Conservation (phyloP, 495 filamentous ascomycete species). For the Pseudomonodictys pantanalensis region DNA sequence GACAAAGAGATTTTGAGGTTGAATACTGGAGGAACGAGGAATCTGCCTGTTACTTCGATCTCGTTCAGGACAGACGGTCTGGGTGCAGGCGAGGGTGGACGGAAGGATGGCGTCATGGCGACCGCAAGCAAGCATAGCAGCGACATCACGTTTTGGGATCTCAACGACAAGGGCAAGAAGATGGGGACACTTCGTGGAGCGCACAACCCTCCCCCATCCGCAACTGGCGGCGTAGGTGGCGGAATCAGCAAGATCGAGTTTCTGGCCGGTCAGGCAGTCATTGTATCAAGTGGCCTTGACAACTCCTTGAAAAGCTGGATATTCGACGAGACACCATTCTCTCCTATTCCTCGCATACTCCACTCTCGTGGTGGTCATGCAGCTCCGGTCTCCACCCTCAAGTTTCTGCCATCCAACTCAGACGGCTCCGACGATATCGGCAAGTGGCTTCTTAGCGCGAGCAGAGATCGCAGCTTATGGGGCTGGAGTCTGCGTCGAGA, state of each 20-base stretch:
- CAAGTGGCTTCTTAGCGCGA: conserved; percentile 92
- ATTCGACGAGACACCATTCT: conserved; percentile 83
- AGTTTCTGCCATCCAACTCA: conserved; percentile 79
- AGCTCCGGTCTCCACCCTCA: conserved; percentile 71
- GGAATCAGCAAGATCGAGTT: conserved; percentile 82
- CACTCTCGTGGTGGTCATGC: conserved; percentile 86
- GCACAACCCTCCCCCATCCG: conserved; percentile 66
- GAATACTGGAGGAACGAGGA: conserved; percentile 53
- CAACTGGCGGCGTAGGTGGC: conserved; percentile 54
- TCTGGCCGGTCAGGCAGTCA: conserved; percentile 81
- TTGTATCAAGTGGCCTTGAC: conserved; percentile 85
- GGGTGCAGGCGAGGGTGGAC: conserved; percentile 84
- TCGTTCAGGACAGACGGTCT: conserved; percentile 88
- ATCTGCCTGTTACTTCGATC: conserved; percentile 67
- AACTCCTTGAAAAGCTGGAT: conserved; percentile 95
- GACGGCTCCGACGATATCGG: conserved; percentile 83
- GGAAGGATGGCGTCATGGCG: conserved; percentile 78
- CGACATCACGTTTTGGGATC: conserved; percentile 93
- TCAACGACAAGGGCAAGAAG: conserved; percentile 80
- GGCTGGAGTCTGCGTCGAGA: conserved; percentile 92
- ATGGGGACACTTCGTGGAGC: conserved; percentile 79
- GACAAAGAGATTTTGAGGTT: conserved; percentile 69
- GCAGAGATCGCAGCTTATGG: conserved; percentile 86
- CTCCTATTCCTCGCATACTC: conserved; percentile 75
- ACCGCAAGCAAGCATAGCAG: conserved; percentile 68